Base-by-base conservation (phyloP, 2,329 filamentous ascomycete genomes). In the Lecanoromycetidae sp. region DNA sequence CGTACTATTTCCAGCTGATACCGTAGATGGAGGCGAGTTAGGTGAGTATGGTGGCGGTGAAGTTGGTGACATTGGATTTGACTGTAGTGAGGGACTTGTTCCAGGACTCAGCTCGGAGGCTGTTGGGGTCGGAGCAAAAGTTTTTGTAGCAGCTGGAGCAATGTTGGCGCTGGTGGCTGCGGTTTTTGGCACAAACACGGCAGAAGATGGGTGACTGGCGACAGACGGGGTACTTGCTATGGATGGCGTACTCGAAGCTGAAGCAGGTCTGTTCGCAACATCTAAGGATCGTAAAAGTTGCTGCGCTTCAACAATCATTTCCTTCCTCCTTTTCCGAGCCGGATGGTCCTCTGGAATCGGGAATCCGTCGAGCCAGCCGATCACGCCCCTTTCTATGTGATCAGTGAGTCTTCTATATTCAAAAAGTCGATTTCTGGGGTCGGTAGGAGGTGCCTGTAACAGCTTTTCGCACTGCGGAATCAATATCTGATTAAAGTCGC, bases 1-100 rank as follows among this genome's bases (percentile, higher is more conserved):
- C 13, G 15, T 29, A 33, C 26, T 49, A 15, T 26, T 23, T 40
- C 25, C 19, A 12, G 33, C n/a, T 7, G 15, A 20, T 5, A 19
- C 17, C 20, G 12, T 35, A 5, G 25, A 20, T 2, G 37, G n/a
- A 1, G 46, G 25, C 10, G 46, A 36, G 17, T 20, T 30, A 22
- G 39, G 41, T 10, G 39, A 49, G 19, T 43, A 44, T n/a, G 46
- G 39, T 15, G 46, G 30, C 5, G 46, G 41, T 10, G 41, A 43
- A 13, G 13, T 15, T 12, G 37, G 29, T 1, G 7, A 25, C 10
- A 23, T 15, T 13, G 41, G 30, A 26, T 39, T 44, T 19, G 40
- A 13, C 12, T 35, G 17, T 12, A 12, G 5, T n/a, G 17, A 25
- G n/a, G 23, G 25, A 5, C n/a, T n/a, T n/a, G n/a, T n/a, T n/a